Evolutionary conservation across 805 yeast species (phyloP).

Genomic region (Ogataea henricii): DNA sequence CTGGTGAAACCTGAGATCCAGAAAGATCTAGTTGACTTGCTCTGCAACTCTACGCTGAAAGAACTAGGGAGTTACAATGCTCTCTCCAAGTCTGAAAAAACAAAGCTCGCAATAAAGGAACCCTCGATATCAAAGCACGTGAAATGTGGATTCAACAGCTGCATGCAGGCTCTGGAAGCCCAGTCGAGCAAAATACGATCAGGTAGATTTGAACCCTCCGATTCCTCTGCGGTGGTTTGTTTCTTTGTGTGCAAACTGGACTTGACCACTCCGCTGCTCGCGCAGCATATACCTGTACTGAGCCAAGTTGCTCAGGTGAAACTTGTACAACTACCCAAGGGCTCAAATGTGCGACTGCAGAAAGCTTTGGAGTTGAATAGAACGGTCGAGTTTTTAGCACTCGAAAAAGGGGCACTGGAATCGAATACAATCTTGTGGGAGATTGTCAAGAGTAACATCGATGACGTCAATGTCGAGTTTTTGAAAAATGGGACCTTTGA

Average conservation of each 20-base stretch:
- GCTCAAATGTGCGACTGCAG: conserved; percentile 28
- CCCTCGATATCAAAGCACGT: conserved; percentile 34
- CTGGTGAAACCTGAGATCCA: conserved; percentile 37
- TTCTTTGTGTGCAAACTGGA: conserved; percentile 59
- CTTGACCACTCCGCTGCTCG: conserved; percentile 45
- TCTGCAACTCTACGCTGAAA: conserved; percentile 14
- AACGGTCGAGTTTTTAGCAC: conserved; percentile 22
- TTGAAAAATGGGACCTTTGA: conserved; percentile 24
- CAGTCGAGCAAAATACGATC: conserved; percentile 38
- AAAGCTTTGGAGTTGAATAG: conserved; percentile 16
- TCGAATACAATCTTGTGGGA: conserved; percentile 15
- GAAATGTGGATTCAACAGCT: conserved; percentile 56
- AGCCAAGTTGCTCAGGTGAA: conserved; percentile 54
- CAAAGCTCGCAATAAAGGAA: conserved; percentile 19
- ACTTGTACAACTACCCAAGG: conserved; percentile 61
- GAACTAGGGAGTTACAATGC: conserved; percentile 20
- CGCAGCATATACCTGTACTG: conserved; percentile 60
- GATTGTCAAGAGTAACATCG: conserved; percentile 23
- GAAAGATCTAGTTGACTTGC: conserved; percentile 32
- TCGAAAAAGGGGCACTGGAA: conserved; percentile 18
- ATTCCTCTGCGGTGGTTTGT: conserved; percentile 34
- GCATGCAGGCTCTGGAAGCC: conserved; percentile 48
- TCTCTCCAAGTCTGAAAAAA: conserved; percentile 30
- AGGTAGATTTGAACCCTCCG: conserved; percentile 12
- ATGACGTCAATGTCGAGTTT: conserved; percentile 29